Evolutionary conservation across 495 filamentous ascomycete genomes (phyloP).

Genomic region (Lineolata rhizophorae): DNA sequence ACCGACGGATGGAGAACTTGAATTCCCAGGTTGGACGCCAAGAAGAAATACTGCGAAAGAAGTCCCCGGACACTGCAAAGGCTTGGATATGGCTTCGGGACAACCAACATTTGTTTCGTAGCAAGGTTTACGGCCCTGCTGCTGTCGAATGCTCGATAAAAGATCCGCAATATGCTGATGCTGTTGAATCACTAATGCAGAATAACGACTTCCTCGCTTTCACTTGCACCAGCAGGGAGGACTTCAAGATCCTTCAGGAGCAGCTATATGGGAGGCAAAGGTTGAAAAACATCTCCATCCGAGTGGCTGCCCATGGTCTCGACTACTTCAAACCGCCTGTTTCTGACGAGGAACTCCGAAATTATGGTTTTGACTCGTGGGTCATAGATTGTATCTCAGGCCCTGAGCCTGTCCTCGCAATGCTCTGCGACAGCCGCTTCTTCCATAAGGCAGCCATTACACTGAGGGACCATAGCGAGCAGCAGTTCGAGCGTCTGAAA

Average conservation of each 20-base stretch:
- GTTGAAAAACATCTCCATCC: conserved; percentile 42
- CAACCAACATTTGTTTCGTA: conserved; percentile 50
- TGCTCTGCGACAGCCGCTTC: conserved; percentile 50
- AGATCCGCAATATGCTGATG: conserved; percentile 46
- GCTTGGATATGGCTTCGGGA: conserved; percentile 65
- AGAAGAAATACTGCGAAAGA: conserved; percentile 31
- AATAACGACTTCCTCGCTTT: conserved; percentile 44
- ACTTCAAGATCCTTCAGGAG: conserved; percentile 47
- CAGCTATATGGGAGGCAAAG: conserved; percentile 22
- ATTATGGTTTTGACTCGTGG: conserved; percentile 57
- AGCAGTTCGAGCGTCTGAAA: conserved; percentile 37
- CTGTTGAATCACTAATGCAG: conserved; percentile 51
- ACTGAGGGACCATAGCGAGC: conserved; percentile 34
- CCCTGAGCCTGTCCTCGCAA: conserved; percentile 64
- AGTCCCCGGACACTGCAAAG: conserved; percentile 36
- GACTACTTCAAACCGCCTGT: no score
- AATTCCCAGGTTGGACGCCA: conserved; percentile 62
- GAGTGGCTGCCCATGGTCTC: conserved; percentile 27
- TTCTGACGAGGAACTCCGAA: conserved; percentile 28
- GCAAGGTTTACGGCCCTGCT: conserved; percentile 68
- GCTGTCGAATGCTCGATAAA: conserved; percentile 64
- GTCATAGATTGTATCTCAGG: conserved; percentile 56
- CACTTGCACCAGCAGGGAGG: conserved; percentile 47
- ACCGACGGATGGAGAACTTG: conserved; percentile 25
- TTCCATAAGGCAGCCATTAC: conserved; percentile 47